phyloP scores from a whole-genome alignment of 441 rosid genomes.

The Populus trichocarpa region DNA sequence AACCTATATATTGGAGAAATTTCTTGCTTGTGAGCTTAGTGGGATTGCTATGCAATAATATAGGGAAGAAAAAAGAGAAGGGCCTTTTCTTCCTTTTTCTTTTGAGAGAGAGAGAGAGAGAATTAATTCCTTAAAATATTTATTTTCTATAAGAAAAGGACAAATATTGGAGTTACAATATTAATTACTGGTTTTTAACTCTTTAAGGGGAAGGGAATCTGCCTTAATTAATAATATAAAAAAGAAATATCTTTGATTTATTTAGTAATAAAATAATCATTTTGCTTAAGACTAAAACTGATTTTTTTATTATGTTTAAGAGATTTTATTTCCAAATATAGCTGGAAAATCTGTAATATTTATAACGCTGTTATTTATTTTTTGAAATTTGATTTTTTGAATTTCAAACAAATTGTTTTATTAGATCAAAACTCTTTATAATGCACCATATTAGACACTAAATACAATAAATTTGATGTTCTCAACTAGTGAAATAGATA shows the following conservation, averaged over 20 bases:
- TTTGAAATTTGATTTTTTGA: not conserved
- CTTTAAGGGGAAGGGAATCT: not conserved
- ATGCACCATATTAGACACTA: not conserved
- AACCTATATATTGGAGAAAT: not conserved
- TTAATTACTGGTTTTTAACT: conserved; percentile 1
- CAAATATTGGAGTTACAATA: not conserved
- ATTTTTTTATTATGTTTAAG: not conserved
- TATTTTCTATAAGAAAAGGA: not conserved
- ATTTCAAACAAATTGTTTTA: not conserved
- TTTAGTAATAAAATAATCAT: conserved; percentile 1
- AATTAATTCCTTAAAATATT: not conserved
- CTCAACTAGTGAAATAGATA: not conserved
- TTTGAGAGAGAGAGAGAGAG: too few relatives aligned
- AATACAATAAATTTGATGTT: not conserved
- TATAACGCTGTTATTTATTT: not conserved
- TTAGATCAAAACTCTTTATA: not conserved
- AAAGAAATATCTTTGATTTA: conserved; percentile 6
- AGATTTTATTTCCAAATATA: conserved; percentile 12
- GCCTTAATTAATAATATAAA: not conserved
- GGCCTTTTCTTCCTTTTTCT: not conserved
- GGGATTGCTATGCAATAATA: not conserved
- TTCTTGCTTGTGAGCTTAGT: not conserved
- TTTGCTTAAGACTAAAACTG: not conserved
- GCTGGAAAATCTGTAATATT: not conserved
- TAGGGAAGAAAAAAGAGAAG: not conserved